Evolutionary conservation across 495 filamentous ascomycete genomes (phyloP).

Genomic region (Hypoxylon fuscum): DNA sequence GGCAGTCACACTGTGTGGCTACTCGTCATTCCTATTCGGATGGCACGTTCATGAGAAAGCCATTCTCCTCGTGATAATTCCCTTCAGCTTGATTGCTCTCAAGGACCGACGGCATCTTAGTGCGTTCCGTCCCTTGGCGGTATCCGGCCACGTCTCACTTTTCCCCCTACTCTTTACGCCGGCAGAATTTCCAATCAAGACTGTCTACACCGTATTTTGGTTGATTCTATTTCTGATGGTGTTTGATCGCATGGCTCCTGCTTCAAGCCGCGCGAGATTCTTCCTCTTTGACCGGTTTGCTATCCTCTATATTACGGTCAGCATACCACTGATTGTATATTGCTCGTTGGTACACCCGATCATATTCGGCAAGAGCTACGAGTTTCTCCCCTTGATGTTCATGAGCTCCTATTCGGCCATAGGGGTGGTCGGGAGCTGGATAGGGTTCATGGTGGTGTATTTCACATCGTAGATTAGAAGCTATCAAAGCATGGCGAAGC

Average conservation of each 20-base stretch:
- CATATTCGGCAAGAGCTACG: conserved; percentile 81
- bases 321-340: conserved; percentile 89
- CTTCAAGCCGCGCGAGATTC: conserved; percentile 73
- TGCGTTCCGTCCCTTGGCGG: conserved; percentile 90
- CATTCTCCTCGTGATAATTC: conserved; percentile 91
- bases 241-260: conserved; percentile 88
- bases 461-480: conserved; percentile 68
- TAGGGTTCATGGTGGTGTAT: conserved; percentile 94
- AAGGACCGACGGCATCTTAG: conserved; percentile 90
- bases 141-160: conserved; percentile 92
- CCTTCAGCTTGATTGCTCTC: conserved; percentile 92
- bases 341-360: conserved; percentile 84
- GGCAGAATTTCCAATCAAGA: conserved; percentile 92
- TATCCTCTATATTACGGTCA: conserved; percentile 84
- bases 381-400: conserved; percentile 97
- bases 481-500: not conserved
- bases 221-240: conserved; percentile 82
- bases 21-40: conserved; percentile 95
- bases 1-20: conserved; percentile 92
- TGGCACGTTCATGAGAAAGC: conserved; percentile 99
- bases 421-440: conserved; percentile 96
- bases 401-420: conserved; percentile 94
- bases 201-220: conserved; percentile 92
- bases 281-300: conserved; percentile 92
- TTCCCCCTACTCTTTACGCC: conserved; percentile 94